Evolutionary conservation across 805 yeast genomes (phyloP), one percentile per base, ranked within the genome.

Genomic region (Monosporozyma siamensis): DNA sequence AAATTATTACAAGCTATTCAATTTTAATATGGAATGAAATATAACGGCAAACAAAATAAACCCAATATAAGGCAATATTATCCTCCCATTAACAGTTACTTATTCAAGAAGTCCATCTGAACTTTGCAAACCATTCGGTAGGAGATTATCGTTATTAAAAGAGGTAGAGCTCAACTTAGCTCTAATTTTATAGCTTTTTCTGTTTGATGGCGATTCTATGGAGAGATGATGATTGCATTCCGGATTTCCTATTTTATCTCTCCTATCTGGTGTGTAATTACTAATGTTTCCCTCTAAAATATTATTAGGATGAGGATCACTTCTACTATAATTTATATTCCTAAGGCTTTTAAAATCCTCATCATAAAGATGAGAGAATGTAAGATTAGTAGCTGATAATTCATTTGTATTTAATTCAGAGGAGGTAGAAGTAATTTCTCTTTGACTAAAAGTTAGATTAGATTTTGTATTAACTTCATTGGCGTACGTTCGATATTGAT

Each of bases 331-430:
- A 8, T 32, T 7, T 12, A 7, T 32, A 18, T 20, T 18, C 11
- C 9, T 18, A 9, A 32, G 10, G 4, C 7, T 20, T 10, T 32
- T 32, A 5, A 12, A 32, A 7, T 6, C 9, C 4, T 32, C 35
- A 9, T 32, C 23, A 18, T 32, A 32, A 32, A 32, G 35, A 32
- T 32, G 35, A 4, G 35, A 32, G 18, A 32, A 32, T 18, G 35
- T 32, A 10, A 32, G 4, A 18, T 32, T 32, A 10, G 35, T 32
- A 12, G 35, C 35, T 32, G 35, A 32, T 11, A 32, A 32, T 18
- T 32, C 35, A 11, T 32, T 32, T 9, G 35, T 32, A n/a, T 34
- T 21, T 34, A 23, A n/a, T n/a, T 34, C 38, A 22, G 27, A 22
- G 4, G 38, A 22, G n/a, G 25, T 14, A 2, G 38, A 22, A 34